phyloP scores from a whole-genome alignment of 306 rosid species.

The Heteromeles arbutifolia region DNA sequence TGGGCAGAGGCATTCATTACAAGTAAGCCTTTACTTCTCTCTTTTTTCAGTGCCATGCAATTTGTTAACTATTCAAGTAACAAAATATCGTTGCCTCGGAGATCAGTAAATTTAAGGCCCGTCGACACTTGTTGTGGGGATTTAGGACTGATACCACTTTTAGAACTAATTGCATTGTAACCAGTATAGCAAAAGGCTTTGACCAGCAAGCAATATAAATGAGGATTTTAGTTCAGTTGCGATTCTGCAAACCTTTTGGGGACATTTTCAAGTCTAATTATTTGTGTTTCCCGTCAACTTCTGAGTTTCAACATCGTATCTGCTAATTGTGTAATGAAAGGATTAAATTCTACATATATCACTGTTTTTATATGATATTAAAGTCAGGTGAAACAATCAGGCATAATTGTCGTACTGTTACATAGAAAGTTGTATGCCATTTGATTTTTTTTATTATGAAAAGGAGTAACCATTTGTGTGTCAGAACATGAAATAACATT shows the following conservation, averaged over 20 bases:
- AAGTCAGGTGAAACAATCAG: neutral
- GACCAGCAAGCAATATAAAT: neutral
- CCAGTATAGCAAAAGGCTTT: neutral
- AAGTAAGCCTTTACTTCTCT: slow-evolving; percentile 38
- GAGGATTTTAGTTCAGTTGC: neutral
- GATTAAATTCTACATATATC: neutral
- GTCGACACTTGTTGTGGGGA: neutral
- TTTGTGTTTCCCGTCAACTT: neutral
- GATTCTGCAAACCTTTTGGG: neutral
- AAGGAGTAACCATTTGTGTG: neutral
- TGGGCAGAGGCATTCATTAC: slow-evolving; percentile 92
- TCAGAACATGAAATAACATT: neutral
- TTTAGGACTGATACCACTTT: neutral
- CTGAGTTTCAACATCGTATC: neutral
- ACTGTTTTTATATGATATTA: neutral
- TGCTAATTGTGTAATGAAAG: neutral
- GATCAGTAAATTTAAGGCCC: neutral
- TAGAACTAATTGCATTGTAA: neutral
- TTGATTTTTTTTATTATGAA: neutral
- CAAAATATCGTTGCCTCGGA: neutral
- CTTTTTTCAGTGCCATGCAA: neutral
- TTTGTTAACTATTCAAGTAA: neutral
- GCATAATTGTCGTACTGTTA: neutral
- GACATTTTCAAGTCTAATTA: neutral
- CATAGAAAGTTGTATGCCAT: neutral